These are phyloP conservation scores for Fonsecaea erecta DNA, from an alignment of 2,329 filamentous ascomycete genomes.

Conservation along the genomic window DNA sequence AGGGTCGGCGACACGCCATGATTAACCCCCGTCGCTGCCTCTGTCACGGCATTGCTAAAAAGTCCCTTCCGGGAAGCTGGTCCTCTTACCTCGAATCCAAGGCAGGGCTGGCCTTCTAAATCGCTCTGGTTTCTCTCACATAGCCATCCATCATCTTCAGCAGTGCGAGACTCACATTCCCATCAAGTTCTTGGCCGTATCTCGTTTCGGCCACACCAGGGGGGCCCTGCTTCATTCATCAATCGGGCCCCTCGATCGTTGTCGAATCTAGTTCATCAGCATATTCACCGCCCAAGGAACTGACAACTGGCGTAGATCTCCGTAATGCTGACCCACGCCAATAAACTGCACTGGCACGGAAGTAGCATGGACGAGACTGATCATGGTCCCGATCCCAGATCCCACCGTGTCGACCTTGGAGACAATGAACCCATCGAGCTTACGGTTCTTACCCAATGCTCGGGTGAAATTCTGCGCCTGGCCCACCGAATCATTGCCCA, in stretches of 20 bases:
- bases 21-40: neutral
- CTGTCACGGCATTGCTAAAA: neutral
- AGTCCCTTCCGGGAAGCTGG: neutral
- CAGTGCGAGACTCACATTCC: neutral
- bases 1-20: neutral
- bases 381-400: conserved; percentile 96
- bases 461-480: conserved; percentile 97
- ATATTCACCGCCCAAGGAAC: conserved; percentile 67
- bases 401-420: conserved; percentile 98
- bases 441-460: conserved; percentile 79
- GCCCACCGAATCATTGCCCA: conserved; percentile 92
- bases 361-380: conserved; percentile 96
- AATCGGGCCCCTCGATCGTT: neutral
- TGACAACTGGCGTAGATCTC: conserved; percentile 66
- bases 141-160: neutral
- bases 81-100: neutral
- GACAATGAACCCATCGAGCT: conserved; percentile 95
- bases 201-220: neutral
- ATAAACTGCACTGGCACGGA: conserved; percentile 95
- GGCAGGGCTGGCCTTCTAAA: neutral
- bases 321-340: conserved; percentile 72
- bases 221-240: neutral
- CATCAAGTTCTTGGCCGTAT: neutral
- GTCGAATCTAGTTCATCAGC: conserved; percentile 31
- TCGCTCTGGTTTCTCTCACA: neutral